Conservation (phyloP, 2,329 filamentous ascomycete species). For the Davidsoniella eucalypti region DNA sequence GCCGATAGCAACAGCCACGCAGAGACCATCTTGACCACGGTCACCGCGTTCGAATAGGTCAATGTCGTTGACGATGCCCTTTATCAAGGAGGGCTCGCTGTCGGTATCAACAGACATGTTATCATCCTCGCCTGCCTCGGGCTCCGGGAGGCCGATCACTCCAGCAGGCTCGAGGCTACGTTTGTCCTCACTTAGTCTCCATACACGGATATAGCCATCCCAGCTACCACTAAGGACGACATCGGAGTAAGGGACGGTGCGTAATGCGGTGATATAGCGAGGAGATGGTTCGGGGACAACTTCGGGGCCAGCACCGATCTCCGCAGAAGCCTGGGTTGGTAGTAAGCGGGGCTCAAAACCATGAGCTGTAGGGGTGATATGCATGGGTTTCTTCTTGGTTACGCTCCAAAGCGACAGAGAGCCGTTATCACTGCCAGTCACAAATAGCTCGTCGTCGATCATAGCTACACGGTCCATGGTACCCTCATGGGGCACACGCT, state of each 20-base stretch:
- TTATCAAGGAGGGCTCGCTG: slow-evolving; percentile 25
- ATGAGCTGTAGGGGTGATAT: slow-evolving; percentile 64
- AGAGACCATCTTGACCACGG: slow-evolving; percentile 58
- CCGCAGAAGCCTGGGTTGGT: slow-evolving; percentile 57
- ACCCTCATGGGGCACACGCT: slow-evolving; percentile 51
- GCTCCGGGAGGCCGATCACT: slow-evolving; percentile 27
- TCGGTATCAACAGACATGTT: slow-evolving; percentile 17
- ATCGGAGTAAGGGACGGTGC: slow-evolving; percentile 78
- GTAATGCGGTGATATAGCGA: slow-evolving; percentile 78
- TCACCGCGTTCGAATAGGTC: slow-evolving; percentile 74
- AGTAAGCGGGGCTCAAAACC: slow-evolving; percentile 60
- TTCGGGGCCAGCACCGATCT: slow-evolving; percentile 42
- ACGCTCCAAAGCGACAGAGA: slow-evolving; percentile 73
- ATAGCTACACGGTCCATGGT: slow-evolving; percentile 86
- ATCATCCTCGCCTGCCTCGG: slow-evolving; percentile 18
- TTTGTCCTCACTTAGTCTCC: slow-evolving; percentile 74
- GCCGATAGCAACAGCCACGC: slow-evolving; percentile 70
- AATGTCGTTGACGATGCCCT: slow-evolving; percentile 77
- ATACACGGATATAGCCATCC: slow-evolving; percentile 76
- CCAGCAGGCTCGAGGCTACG: slow-evolving; percentile 58
- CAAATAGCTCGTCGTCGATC: slow-evolving; percentile 73
- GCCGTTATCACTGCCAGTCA: slow-evolving; percentile 88
- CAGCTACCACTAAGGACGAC: slow-evolving; percentile 83
- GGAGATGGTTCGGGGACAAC: slow-evolving; percentile 50
- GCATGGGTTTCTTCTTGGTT: slow-evolving; percentile 87